Base-by-base conservation (phyloP, 768 basidiomycete genomes). In the Suillus brevipes region DNA sequence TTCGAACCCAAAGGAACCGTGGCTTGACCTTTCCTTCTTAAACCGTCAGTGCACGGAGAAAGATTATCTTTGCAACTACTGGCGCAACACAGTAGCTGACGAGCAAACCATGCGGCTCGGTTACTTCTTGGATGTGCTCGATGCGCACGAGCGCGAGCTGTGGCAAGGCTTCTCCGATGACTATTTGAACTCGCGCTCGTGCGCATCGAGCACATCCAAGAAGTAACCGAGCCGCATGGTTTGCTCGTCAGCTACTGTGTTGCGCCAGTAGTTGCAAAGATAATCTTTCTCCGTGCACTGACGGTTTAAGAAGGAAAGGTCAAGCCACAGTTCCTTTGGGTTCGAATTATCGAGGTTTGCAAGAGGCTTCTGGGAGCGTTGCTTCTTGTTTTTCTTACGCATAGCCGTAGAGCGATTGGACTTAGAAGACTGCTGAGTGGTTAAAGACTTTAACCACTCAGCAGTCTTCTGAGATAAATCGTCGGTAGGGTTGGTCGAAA, bases 11-110 rank as follows among this genome's bases (percentile, higher is more conserved):
- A 31, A 31, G 31, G 31, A 31, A 31, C 56, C 13, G n/a, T 58
- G 57, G 57, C 57, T 58, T 18, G 57, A 58, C 57, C 57, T 58
- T 18, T 28, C 57, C 23, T 58, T 58, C 38, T 40, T 58, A 16
- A 4, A 18, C 18, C 57, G 38, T 18, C 1, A 10, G 2, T 18
- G 23, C 4, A 28, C 57, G 23, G 38, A 40, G 18, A 5, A 25
- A 40, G 57, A 58, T 25, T 58, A 40, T 18, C 10, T 58, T 18
- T 58, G 57, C 57, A 58, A 28, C 18, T 58, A 58, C 16, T 58
- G 57, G 57, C 38, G 57, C 16, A 3, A 28, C 57, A 28, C 23
- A 3, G 57, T 58, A 10, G 57, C 57, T 6, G 57, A 40, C 16
- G 37, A 25, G 37, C 37, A 58, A 58, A 6, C 1, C 4, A 40